Percentiles rank a stretch among this genome's conserved stretches.
Conservation (phyloP, 441 rosid genomes). For the Monsonia emarginata region DNA sequence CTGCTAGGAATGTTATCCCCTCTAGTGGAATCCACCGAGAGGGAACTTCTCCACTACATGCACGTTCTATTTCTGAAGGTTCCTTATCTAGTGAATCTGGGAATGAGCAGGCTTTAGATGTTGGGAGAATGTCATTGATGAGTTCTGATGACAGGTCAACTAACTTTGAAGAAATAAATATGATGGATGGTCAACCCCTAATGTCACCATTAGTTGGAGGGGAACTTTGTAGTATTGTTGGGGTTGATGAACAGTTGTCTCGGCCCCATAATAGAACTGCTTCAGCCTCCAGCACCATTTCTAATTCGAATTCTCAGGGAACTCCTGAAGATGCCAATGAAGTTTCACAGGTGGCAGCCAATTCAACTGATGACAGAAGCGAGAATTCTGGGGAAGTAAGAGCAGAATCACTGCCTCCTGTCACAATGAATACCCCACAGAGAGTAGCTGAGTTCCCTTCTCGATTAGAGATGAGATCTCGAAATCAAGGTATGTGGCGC, state of each 20-base stretch:
- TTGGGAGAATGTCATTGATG: conserved; percentile 29
- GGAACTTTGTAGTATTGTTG: conserved; percentile 22
- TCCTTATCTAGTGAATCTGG: conserved; percentile 34
- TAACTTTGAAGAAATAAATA: conserved; percentile 36
- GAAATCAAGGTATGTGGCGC: conserved; percentile 54
- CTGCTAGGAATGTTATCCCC: conserved; percentile 31
- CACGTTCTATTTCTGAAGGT: conserved; percentile 45
- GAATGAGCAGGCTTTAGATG: conserved; percentile 34
- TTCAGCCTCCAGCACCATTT: conserved; percentile 43
- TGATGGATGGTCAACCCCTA: conserved; percentile 26
- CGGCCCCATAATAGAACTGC: conserved; percentile 43
- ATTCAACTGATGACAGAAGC: conserved; percentile 44
- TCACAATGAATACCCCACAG: conserved; percentile 27
- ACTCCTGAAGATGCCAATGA: conserved; percentile 45
- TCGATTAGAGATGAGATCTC: conserved; percentile 43
- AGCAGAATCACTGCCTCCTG: conserved; percentile 32
- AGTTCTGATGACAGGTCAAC: conserved; percentile 43
- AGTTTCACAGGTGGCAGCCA: conserved; percentile 43
- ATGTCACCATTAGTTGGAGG: background rate
- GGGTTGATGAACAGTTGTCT: conserved; percentile 27
- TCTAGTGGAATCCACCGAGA: conserved; percentile 37
- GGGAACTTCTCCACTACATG: conserved; percentile 49
- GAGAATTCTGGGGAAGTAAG: conserved; percentile 69
- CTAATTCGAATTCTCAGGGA: conserved; percentile 35
- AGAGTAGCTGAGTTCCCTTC: conserved; percentile 51